Base-by-base conservation (phyloP, 768 basidiomycete species). In the Epithele typhae region DNA sequence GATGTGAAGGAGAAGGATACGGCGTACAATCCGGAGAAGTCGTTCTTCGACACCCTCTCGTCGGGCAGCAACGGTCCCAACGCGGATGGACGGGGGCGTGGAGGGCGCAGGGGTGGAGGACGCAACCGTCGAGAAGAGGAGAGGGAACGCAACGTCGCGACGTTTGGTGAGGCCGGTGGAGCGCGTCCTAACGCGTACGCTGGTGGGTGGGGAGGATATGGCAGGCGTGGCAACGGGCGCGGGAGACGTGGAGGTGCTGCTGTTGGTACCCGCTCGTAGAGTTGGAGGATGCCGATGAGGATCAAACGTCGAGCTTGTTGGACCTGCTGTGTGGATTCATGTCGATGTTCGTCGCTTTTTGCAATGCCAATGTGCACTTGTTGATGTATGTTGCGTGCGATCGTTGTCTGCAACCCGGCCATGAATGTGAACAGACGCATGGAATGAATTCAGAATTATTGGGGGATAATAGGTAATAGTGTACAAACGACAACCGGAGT, bases 101-200 rank as follows among this genome's bases (percentile, higher is more conserved):
- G 75, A 1, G 66, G 71, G 5, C 59, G 75, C 35, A 66, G 75
- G 14, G 72, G 75, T 4, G 73, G 66, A 0, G 87, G 82, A 1
- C 70, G 83, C 43, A 87, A 79, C 55, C 73, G 88, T 55, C 67
- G 89, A 36, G 88, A 92, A 55, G 90, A 91, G 56, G 89, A 92
- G 60, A 67, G 89, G 49, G 87, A 89, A 64, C 80, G 77, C 64
- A 92, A 92, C 57, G 80, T 92, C 8, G 84, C 85, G 24, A 92
- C 89, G 7, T 92, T 92, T 72, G 90, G 89, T 3, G 89, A 92
- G 61, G 81, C 88, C 7, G 87, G 87, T 10, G 84, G 84, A 39
- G 77, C 86, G 15, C 87, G 87, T 0, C 86, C 86, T 22, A 84
- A 84, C 32, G 82, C 81, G 10, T 87, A 87, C 64, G 82, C 86